Conservation (phyloP, 2,329 filamentous ascomycete genomes). For the Escovopsis weberi region DNA sequence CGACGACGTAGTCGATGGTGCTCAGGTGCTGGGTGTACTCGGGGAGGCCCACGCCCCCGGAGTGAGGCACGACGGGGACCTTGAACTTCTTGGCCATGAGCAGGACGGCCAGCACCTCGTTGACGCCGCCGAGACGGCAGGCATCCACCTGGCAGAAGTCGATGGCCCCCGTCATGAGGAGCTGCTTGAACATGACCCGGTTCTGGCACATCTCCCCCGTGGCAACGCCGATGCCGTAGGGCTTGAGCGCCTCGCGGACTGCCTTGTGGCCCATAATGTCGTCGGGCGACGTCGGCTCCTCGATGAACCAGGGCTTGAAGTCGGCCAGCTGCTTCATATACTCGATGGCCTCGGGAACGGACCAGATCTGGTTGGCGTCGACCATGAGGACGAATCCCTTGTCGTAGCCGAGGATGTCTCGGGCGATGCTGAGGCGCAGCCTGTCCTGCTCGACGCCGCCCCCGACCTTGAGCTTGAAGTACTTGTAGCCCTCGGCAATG, state of each 20-base stretch:
- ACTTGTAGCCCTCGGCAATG: conserved; percentile 56
- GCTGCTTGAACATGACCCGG: conserved; percentile 83
- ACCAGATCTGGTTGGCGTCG: conserved; percentile 87
- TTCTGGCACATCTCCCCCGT: conserved; percentile 94
- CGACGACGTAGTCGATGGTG: conserved; percentile 6
- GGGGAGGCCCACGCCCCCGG: conserved; percentile 7
- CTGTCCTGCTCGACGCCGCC: conserved; percentile 58
- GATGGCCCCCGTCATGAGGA: conserved; percentile 63
- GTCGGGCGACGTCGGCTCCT: conserved; percentile 80
- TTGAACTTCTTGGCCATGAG: conserved; percentile 36
- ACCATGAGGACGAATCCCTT: conserved; percentile 64
- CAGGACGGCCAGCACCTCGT: conserved; percentile 81
- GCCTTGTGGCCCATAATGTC: conserved; percentile 79
- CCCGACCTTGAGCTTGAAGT: conserved; percentile 88
- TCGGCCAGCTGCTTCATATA: conserved; percentile 71
- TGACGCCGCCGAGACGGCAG: conserved; percentile 75
- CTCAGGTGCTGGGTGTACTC: conserved; percentile 8
- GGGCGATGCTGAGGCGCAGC: conserved; percentile 53
- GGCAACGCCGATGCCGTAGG: conserved; percentile 64
- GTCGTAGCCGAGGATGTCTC: conserved; percentile 69
- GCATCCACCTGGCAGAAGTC: conserved; percentile 83
- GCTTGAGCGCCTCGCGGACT: conserved; percentile 62
- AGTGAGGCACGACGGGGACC: conserved; percentile 7
- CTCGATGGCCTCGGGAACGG: conserved; percentile 70
- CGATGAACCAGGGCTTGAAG: conserved; percentile 80